These are phyloP conservation scores for Ascochyta fabae DNA, from an alignment of 2,329 filamentous ascomycete species.

Conservation along the genomic window DNA sequence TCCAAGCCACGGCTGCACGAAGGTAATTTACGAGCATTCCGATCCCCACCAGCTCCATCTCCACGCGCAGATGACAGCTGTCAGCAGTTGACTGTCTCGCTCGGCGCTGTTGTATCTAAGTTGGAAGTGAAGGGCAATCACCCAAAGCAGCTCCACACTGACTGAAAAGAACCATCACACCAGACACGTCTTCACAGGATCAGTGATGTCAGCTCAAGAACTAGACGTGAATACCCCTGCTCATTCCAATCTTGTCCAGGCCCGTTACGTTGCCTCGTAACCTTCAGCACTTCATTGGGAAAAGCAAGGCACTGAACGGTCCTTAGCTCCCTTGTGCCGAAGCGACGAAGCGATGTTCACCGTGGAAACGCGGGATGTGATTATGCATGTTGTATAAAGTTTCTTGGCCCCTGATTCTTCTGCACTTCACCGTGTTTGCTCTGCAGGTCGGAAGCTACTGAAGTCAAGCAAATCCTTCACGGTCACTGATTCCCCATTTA, in stretches of 20 bases:
- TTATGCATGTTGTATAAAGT: constrained; percentile 13
- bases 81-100: constrained; percentile 16
- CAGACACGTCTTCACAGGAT: background rate
- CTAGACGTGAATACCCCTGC: background rate
- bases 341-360: constrained; percentile 13
- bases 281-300: constrained; percentile 10
- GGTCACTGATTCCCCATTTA: background rate
- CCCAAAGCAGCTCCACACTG: background rate
- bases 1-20: constrained; percentile 14
- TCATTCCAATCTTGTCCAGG: constrained; percentile 13
- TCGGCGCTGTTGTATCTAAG: background rate
- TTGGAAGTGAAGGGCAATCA: background rate
- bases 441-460: constrained; percentile 13
- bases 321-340: constrained; percentile 15
- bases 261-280: constrained; percentile 14
- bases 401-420: constrained; percentile 6
- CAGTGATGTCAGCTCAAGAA: background rate
- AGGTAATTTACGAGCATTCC: constrained; percentile 14
- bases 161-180: background rate
- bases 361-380: constrained; percentile 16
- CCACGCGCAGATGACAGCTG: constrained; percentile 30
- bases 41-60: background rate
- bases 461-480: constrained; percentile 3
- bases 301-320: constrained; percentile 14
- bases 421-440: constrained; percentile 16